Conservation (phyloP, 2,329 filamentous ascomycete genomes). For the Aureobasidium sp. region DNA sequence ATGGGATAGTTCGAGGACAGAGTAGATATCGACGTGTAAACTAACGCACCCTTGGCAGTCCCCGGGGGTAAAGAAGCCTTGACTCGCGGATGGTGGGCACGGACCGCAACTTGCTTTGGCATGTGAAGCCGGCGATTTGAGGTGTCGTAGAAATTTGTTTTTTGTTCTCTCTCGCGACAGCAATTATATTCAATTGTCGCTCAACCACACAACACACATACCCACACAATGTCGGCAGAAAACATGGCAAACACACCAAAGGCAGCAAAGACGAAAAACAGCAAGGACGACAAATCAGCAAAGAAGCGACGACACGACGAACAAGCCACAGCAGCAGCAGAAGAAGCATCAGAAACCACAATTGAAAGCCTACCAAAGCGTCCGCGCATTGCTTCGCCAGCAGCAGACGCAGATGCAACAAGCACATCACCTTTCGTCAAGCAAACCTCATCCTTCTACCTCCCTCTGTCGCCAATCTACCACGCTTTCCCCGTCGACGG, state of each 20-base stretch:
- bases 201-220: neutral
- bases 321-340: neutral
- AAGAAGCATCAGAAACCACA: conserved; percentile 14
- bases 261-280: conserved; percentile 29
- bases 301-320: conserved; percentile 19
- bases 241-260: conserved; percentile 11
- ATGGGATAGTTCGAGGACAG: neutral
- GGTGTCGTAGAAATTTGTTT: too few species aligned
- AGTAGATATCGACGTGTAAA: too few species aligned
- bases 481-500: conserved; percentile 63
- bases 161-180: too few species aligned
- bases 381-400: neutral
- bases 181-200: too few species aligned
- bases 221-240: conserved; percentile 19
- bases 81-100: too few species aligned
- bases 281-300: conserved; percentile 28
- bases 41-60: too few species aligned
- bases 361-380: conserved; percentile 3
- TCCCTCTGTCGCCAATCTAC: conserved; percentile 63
- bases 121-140: too few species aligned
- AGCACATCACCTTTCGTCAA: conserved; percentile 61
- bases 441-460: conserved; percentile 72
- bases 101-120: too few species aligned
- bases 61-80: too few species aligned
- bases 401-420: neutral